These are phyloP conservation scores for Thelonectria discophora DNA, from an alignment of 2,329 filamentous ascomycete genomes.

Conservation along the genomic window DNA sequence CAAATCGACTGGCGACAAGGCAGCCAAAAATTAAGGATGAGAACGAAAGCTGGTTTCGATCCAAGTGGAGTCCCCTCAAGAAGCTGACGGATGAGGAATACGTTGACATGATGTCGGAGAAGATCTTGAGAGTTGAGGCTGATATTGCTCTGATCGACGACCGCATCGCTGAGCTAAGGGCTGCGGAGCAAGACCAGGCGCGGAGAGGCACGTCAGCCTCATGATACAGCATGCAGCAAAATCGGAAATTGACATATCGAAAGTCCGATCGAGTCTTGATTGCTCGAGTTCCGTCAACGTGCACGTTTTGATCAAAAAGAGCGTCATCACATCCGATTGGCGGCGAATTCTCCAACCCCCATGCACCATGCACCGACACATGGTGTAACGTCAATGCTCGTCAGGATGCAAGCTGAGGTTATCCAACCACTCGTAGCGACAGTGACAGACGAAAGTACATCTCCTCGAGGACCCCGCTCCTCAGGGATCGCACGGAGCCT, in stretches of 20 bases:
- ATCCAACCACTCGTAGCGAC: neutral
- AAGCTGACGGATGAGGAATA: slow-evolving; percentile 79
- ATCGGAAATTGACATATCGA: neutral
- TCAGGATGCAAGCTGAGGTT: neutral
- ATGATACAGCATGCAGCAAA: slow-evolving; percentile 18
- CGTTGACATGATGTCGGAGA: slow-evolving; percentile 73
- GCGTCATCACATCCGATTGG: slow-evolving; percentile 10
- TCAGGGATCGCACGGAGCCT: slow-evolving; percentile 22
- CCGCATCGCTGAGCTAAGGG: slow-evolving; percentile 62
- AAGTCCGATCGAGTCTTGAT: neutral
- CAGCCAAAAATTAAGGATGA: slow-evolving; percentile 50
- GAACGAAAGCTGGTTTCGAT: slow-evolving; percentile 57
- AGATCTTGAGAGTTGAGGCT: slow-evolving; percentile 74
- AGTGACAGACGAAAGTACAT: slow-evolving; percentile 2
- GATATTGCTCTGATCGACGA: slow-evolving; percentile 84
- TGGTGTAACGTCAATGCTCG: slow-evolving; percentile 7
- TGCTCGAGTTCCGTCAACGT: neutral
- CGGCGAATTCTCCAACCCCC: slow-evolving; percentile 6
- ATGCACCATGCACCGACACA: slow-evolving; percentile 20
- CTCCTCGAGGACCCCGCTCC: slow-evolving; percentile 15
- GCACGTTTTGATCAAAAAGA: neutral
- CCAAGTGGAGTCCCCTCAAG: slow-evolving; percentile 76
- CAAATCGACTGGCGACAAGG: slow-evolving; percentile 44
- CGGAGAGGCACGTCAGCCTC: slow-evolving; percentile 19
- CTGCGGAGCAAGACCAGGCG: slow-evolving; percentile 21